phyloP scores from a whole-genome alignment of 2,329 filamentous ascomycete genomes.

The Trichoderma brevicompactum region DNA sequence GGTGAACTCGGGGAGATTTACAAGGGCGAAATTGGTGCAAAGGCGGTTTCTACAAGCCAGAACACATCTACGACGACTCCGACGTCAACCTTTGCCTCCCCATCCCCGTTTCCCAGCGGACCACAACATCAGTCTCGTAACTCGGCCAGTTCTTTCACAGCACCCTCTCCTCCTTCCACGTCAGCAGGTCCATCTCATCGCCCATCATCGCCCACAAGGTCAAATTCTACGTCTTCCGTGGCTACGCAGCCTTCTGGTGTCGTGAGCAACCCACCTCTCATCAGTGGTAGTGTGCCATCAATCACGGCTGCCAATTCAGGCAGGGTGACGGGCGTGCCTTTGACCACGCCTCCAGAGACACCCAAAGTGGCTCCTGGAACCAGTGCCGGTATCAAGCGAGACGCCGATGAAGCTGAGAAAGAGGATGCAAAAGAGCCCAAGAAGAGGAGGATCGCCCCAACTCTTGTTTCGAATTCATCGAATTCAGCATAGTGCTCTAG shows the following conservation, averaged over 20 bases:
- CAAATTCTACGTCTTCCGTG: conserved; percentile 83
- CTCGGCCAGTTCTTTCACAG: conserved; percentile 61
- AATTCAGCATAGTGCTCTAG: neutral
- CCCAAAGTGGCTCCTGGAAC: conserved; percentile 55
- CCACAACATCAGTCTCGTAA: conserved; percentile 60
- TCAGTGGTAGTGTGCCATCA: conserved; percentile 75
- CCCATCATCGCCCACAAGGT: conserved; percentile 78
- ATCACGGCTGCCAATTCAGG: conserved; percentile 75
- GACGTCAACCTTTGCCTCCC: conserved; percentile 64
- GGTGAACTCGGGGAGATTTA: conserved; percentile 86
- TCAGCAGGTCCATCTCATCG: conserved; percentile 63
- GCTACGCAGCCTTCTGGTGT: conserved; percentile 68
- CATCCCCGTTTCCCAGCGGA: conserved; percentile 59
- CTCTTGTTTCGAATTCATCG: conserved; percentile 48
- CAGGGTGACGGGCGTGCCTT: conserved; percentile 66
- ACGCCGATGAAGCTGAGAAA: conserved; percentile 59
- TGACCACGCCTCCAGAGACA: conserved; percentile 90
- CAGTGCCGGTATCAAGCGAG: conserved; percentile 57
- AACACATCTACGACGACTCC: conserved; percentile 74
- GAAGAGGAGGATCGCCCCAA: conserved; percentile 72
- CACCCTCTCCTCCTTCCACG: conserved; percentile 59
- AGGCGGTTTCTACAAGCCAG: conserved; percentile 59
- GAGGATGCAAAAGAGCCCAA: conserved; percentile 62
- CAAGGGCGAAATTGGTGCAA: conserved; percentile 66
- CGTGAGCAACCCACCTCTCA: conserved; percentile 77